A percentile compares a stretch with the other conserved stretches of the same genome.
phyloP scores from a whole-genome alignment of 1,139 yeast genomes.

The Kodamaea fungicola region DNA sequence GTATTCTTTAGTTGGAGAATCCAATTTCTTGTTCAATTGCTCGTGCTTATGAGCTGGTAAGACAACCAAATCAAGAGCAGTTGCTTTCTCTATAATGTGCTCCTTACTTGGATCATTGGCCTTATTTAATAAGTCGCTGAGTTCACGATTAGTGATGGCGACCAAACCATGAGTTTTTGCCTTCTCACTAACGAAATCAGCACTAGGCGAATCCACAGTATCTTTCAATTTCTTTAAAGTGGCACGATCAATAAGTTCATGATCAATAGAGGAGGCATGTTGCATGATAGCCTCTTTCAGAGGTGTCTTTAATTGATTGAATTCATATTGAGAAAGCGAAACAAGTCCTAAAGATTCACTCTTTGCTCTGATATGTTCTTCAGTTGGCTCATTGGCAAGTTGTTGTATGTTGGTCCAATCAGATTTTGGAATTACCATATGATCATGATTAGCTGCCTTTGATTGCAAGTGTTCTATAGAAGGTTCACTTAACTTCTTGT shows the following conservation, averaged over 20 bases:
- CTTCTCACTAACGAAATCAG: slow-evolving; percentile 13
- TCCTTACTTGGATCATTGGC: slow-evolving; percentile 34
- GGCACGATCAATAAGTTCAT: slow-evolving; percentile 9
- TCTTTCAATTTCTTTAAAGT: slow-evolving; percentile 7
- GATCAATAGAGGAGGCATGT: slow-evolving; percentile 8
- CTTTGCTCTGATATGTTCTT: slow-evolving; percentile 20
- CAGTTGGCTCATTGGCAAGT: slow-evolving; percentile 22
- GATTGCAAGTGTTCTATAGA: slow-evolving; percentile 11
- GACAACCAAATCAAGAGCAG: slow-evolving; percentile 18
- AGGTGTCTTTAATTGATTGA: slow-evolving; percentile 13
- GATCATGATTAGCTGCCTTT: slow-evolving; percentile 11
- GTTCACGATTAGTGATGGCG: slow-evolving; percentile 11
- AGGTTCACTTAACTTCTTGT: slow-evolving; percentile 14
- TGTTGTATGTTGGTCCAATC: slow-evolving; percentile 10
- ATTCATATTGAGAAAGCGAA: slow-evolving; percentile 13
- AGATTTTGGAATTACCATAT: slow-evolving; percentile 13
- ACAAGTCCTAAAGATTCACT: slow-evolving; percentile 10
- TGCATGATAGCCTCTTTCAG: slow-evolving; percentile 6
- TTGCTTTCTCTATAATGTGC: slow-evolving; percentile 32
- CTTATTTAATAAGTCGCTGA: slow-evolving; percentile 19
- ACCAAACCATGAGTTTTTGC: slow-evolving; percentile 17
- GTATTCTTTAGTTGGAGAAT: slow-evolving; percentile 13
- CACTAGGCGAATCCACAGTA: slow-evolving; percentile 7
- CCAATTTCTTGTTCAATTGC: slow-evolving; percentile 9
- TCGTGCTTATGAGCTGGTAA: slow-evolving; percentile 13